Conservation (phyloP, 148 eudicot species). For the Nyssa sinensis region DNA sequence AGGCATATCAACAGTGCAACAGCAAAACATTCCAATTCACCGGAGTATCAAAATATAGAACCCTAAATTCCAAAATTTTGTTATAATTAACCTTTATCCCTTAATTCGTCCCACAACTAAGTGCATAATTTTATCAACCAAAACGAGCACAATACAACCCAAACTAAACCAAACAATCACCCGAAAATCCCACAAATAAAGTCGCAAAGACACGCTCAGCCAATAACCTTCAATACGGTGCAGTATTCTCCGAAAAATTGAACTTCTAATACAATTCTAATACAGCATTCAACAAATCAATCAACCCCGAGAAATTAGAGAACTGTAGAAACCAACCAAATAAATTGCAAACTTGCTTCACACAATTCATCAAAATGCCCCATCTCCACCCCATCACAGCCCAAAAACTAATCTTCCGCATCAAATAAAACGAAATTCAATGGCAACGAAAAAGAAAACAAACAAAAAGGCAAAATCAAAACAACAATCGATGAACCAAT, state of each 20-base stretch:
- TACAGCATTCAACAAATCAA: neutral
- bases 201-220: neutral
- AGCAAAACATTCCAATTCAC: too few relatives aligned
- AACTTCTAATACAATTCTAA: neutral
- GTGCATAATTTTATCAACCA: neutral
- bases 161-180: neutral
- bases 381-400: too few relatives aligned
- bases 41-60: too few relatives aligned
- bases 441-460: too few relatives aligned
- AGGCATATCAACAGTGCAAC: neutral
- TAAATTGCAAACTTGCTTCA: slow-evolving; percentile 1
- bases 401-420: neutral
- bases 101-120: neutral
- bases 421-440: neutral
- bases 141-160: neutral
- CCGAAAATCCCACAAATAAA: neutral
- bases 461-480: neutral
- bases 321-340: neutral
- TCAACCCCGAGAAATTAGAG: neutral
- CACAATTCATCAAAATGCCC: neutral
- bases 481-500: neutral
- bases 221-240: neutral
- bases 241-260: slow-evolving; percentile 3
- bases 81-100: neutral
- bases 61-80: neutral